phyloP scores from a whole-genome alignment of 129 eudicot species.

The Lonicera japonica region DNA sequence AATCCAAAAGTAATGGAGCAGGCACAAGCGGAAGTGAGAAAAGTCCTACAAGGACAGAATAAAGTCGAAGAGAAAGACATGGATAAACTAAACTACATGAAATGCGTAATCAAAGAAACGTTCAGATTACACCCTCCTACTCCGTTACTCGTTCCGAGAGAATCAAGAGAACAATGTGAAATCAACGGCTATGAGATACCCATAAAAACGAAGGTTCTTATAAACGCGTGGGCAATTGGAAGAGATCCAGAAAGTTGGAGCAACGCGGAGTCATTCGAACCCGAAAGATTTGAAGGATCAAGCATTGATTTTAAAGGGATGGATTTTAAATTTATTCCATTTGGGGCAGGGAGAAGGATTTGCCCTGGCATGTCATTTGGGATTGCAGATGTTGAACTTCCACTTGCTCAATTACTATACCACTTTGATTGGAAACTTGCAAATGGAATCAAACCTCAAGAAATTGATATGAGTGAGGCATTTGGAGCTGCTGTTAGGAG shows the following conservation, averaged over 20 bases:
- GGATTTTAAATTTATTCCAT: constrained; percentile 13
- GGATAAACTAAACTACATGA: constrained; percentile 15
- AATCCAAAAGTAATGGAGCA: constrained; percentile 10
- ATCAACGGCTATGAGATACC: constrained; percentile 27
- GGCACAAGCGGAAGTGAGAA: constrained; percentile 24
- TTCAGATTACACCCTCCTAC: constrained; percentile 24
- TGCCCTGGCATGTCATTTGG: constrained; percentile 18
- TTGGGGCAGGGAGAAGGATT: constrained; percentile 22
- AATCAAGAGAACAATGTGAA: constrained; percentile 7
- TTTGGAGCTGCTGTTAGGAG: constrained; percentile 15
- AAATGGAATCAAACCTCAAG: background rate
- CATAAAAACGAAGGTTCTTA: constrained; percentile 11
- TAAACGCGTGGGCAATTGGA: constrained; percentile 15
- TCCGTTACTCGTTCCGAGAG: constrained; percentile 25
- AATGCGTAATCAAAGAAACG: constrained; percentile 28
- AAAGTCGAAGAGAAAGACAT: constrained; percentile 16
- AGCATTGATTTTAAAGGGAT: constrained; percentile 13
- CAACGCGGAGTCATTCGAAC: constrained; percentile 14
- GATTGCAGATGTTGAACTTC: constrained; percentile 7
- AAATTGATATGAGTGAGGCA: constrained; percentile 9
- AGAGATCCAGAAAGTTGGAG: constrained; percentile 16
- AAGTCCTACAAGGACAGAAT: background rate
- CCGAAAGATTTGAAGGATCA: constrained; percentile 9
- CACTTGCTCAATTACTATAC: constrained; percentile 17
- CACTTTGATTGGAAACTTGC: constrained; percentile 18